phyloP scores from a whole-genome alignment of 176 grass and related monocot species.

The Cymbopogon citratus region DNA sequence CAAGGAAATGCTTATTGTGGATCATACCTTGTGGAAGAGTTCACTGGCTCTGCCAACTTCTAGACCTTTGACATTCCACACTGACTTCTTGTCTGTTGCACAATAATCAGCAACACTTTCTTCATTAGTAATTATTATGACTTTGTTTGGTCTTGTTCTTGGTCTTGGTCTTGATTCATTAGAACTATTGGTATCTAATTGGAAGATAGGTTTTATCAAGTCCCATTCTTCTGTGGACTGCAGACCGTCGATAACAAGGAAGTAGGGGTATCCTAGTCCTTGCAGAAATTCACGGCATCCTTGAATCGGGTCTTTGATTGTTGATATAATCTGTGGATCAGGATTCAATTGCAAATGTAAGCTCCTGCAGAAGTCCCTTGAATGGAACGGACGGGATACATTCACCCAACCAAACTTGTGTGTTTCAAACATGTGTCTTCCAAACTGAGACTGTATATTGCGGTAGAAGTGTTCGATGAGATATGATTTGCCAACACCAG shows the following conservation, averaged over 20 bases:
- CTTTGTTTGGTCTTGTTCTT: no score
- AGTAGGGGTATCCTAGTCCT: neutral
- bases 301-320: neutral
- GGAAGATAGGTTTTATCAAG: neutral
- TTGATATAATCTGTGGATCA: neutral
- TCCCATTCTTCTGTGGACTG: neutral
- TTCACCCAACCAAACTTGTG: neutral
- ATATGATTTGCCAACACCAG: constrained; percentile 5
- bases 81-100: neutral
- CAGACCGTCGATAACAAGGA: neutral
- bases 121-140: neutral
- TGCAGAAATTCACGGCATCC: neutral
- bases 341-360: neutral
- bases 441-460: rapidly evolving
- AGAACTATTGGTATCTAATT: neutral
- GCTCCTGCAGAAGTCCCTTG: neutral
- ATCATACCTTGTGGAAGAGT: neutral
- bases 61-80: neutral
- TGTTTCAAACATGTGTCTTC: neutral
- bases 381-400: neutral
- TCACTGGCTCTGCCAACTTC: neutral
- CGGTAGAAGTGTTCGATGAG: neutral
- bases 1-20: neutral
- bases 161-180: rapidly evolving
- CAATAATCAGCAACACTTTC: neutral